These are phyloP conservation scores for Nidula niveotomentosa DNA, from an alignment of 1,284 basidiomycete genomes.

Conservation along the genomic window DNA sequence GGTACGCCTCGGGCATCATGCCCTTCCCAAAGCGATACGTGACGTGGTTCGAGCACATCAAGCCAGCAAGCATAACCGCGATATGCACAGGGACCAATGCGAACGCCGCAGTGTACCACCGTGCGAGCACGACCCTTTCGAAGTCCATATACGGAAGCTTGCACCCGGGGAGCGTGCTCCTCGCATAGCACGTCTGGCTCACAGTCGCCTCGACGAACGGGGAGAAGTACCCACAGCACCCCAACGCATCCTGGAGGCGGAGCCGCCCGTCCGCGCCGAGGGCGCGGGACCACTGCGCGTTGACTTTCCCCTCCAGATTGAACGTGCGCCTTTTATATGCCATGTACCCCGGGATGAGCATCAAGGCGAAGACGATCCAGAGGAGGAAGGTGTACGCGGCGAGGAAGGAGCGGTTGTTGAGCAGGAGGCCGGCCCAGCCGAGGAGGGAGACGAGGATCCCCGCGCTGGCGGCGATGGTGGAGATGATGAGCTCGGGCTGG, in stretches of 20 bases:
- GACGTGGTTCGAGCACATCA: constrained; percentile 72
- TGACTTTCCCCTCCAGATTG: constrained; percentile 70
- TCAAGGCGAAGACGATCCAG: constrained; percentile 62
- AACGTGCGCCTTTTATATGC: constrained; percentile 60
- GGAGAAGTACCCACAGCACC: constrained; percentile 71
- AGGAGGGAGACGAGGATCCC: constrained; percentile 56
- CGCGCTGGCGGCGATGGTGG: constrained; percentile 52
- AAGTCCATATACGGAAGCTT: constrained; percentile 57
- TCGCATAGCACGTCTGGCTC: constrained; percentile 62
- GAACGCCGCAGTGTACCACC: constrained; percentile 57
- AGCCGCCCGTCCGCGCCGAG: constrained; percentile 50
- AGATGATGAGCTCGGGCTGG: constrained; percentile 55
- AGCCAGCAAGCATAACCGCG: constrained; percentile 48
- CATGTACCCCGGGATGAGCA: constrained; percentile 65
- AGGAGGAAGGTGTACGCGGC: constrained; percentile 65
- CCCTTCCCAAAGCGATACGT: constrained; percentile 80
- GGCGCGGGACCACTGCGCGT: constrained; percentile 58
- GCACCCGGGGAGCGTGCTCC: constrained; percentile 63
- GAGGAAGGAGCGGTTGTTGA: constrained; percentile 73
- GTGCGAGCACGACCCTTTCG: constrained; percentile 46
- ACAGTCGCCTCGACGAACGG: constrained; percentile 70
- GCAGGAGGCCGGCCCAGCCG: constrained; percentile 69
- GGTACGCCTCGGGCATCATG: constrained; percentile 73
- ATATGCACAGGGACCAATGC: constrained; percentile 58
- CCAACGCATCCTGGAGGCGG: constrained; percentile 61